A percentile compares a stretch with the other conserved stretches of the same genome.
Conservation (phyloP, 257 asterid species). For the Fraxinus excelsior region DNA sequence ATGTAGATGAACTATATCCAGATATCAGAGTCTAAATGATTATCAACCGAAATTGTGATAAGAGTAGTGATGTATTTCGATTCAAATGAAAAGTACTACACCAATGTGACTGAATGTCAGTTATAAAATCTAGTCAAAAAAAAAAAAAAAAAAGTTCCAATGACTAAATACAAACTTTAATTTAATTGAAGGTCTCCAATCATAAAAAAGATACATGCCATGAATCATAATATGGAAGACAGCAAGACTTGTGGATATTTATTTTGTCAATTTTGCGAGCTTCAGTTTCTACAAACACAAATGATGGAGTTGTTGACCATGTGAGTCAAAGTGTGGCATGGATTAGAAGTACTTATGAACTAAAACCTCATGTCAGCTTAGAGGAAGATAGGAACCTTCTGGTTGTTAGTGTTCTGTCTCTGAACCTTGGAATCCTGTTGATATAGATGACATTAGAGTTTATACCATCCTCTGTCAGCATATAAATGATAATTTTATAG, state of each 20-base stretch:
- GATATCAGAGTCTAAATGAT: slow-evolving; percentile 15
- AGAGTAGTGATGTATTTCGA: background rate
- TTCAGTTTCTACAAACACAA: background rate
- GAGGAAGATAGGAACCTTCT: slow-evolving; percentile 1
- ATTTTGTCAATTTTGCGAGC: background rate
- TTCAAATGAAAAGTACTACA: background rate
- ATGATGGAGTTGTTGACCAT: background rate
- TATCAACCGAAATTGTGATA: background rate
- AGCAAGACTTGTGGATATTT: background rate
- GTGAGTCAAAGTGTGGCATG: background rate
- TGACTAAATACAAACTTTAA: background rate
- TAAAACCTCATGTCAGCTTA: background rate
- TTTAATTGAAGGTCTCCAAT: background rate
- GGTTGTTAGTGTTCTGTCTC: background rate
- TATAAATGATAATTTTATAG: background rate
- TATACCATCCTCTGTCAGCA: background rate
- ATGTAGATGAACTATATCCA: slow-evolving; percentile 3
- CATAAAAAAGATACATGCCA: background rate
- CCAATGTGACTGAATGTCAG: background rate
- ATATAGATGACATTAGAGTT: background rate
- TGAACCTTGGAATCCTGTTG: background rate
- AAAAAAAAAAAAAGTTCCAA: background rate
- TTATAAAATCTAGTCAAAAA: background rate
- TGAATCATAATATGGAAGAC: background rate
- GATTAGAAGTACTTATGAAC: background rate